Evolutionary conservation across 208 protist species (phyloP), one percentile per base, ranked within the genome.

Genomic region (Crithidia bombi): DNA sequence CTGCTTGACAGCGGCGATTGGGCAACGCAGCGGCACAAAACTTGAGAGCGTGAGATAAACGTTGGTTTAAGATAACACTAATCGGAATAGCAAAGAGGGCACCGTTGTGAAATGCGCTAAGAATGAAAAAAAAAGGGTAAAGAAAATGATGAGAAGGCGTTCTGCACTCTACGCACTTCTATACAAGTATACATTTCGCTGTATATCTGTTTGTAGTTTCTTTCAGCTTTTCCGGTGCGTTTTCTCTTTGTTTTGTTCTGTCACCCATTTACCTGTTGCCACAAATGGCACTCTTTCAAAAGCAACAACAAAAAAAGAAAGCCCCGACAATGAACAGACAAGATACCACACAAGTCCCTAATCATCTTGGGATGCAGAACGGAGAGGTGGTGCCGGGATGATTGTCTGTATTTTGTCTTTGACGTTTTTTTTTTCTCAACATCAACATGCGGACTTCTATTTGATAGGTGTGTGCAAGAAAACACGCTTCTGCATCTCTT

Each of bases 201-300:
- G n/a, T n/a, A n/a, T n/a, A n/a, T n/a, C n/a, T n/a, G 11, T n/a
- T 21, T n/a, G 5, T 47, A 21, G 23, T 51, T 51, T 28, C 12
- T 9, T 51, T 51, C 30, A 51, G 1, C 11, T 25, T 43, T 43
- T 59, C 35, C 26, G 54, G n/a, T 26, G 35, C 28, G 35, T 59
- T 3, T 41, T 46, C 9, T 32, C 35, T 69, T 21, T 64, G 2
- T 59, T 58, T 69, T 69, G n/a, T 33, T 69, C 51, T 2, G 14
- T 63, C 12, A 39, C 14, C 38, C 38, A 17, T 43, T 14, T 14
- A 43, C 38, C 38, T 43, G 14, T 43, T 14, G 38, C 10, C 14
- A 17, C 14, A 7, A 17, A 7, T 17, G 14, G 38, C 38, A 7
- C 38, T 43, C 14, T 14, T 7, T 43, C 38, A 43, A 43, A 43